Evolutionary conservation across 805 yeast species (phyloP), one percentile per base, ranked within the genome.

Genomic region (Lipomyces kockii): DNA sequence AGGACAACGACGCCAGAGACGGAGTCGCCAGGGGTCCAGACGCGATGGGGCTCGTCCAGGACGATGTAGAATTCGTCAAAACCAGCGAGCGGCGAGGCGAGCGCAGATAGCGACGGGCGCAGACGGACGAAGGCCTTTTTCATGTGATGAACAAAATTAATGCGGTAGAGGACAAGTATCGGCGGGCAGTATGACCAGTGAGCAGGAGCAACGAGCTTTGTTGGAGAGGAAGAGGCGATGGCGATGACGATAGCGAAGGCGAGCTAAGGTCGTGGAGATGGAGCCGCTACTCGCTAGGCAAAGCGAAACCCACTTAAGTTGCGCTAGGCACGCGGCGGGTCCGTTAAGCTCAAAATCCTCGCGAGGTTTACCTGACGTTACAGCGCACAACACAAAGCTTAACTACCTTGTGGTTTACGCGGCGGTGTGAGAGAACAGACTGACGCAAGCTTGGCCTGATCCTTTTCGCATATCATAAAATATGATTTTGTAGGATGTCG

Each of bases 21-120:
- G 70, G 83, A 84, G 62, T 91, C 97, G 17, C 94, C 95, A 0
- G 97, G 97, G n/a, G 82, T 79, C 86, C 89, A 91, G 3, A 84
- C 80, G 71, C 85, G 85, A 76, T 91, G 97, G 0, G 97, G 93
- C 63, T 88, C 87, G 69, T 88, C 89, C 58, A 92, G 80, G 57
- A 82, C 82, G 59, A 92, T 87, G 77, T 87, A 89, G 77, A 91
- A 88, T 71, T 90, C 93, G 63, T 67, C 75, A 3, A 72, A 53
- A 20, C 63, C 63, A 22, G 70, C 32, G 22, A 61, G 65, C 58
- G 68, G 69, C 32, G 62, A 11, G 22, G 68, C 43, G 58, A 69
- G 59, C 35, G 63, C 66, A 17, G 71, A 58, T 12, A 68, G 60
- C 64, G 66, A 32, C 61, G 69, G 71, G 32, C 68, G 63, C 51